These are phyloP conservation scores for Plasmopara viticola DNA, from an alignment of 352 stramenopile species.

Conservation along the genomic window DNA sequence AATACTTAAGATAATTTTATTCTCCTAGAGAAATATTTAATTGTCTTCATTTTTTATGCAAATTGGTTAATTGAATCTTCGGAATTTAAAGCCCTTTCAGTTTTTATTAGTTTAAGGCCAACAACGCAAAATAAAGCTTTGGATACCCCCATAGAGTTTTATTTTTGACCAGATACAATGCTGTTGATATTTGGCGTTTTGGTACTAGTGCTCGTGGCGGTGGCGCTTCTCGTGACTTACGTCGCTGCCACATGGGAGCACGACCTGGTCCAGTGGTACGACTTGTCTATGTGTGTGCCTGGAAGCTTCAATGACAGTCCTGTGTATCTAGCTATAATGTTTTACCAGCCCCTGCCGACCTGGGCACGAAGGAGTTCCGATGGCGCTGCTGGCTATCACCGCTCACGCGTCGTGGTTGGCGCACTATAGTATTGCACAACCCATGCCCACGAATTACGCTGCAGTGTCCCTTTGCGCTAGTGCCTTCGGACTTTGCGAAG, in stretches of 20 bases:
- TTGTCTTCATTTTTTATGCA: no score
- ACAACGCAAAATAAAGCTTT: no score
- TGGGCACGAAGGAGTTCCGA: conserved; percentile 74
- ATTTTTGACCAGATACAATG: no score
- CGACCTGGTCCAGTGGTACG: conserved; percentile 42
- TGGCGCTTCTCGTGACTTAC: conserved; percentile 59
- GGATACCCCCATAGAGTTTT: no score
- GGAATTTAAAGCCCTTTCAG: no score
- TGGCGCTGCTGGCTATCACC: conserved; percentile 68
- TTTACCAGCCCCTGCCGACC: conserved; percentile 58
- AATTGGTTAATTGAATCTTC: no score
- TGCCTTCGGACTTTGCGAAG: conserved; percentile 74
- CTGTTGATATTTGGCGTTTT: conserved; percentile 28
- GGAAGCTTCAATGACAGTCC: not conserved
- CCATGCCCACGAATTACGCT: conserved; percentile 71
- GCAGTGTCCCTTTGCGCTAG: conserved; percentile 58
- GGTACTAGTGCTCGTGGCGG: conserved; percentile 42
- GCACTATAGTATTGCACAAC: conserved; percentile 37
- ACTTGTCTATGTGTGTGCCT: not conserved
- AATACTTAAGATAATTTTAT: no score
- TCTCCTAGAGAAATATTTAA: no score
- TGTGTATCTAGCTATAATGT: conserved; percentile 28
- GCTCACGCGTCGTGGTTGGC: conserved; percentile 55
- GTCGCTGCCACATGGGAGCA: conserved; percentile 76
- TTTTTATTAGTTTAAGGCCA: no score